Evolutionary conservation across 371 early-diverging fungal genomes (phyloP).

Genomic region (Spraguea lophii): DNA sequence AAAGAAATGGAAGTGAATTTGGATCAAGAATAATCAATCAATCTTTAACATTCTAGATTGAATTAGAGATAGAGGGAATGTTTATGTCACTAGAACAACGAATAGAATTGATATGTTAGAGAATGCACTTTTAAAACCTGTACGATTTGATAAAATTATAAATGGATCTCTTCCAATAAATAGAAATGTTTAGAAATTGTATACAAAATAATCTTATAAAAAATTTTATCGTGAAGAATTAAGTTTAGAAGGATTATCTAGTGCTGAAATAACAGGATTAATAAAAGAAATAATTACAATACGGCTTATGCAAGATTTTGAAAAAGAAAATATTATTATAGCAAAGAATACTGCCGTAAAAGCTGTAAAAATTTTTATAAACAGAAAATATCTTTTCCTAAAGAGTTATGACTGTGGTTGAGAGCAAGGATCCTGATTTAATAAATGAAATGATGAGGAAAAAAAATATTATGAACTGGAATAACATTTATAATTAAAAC

Average conservation of each 20-base stretch:
- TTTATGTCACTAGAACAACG: conserved; percentile 73
- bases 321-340: too few species aligned
- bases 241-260: conserved; percentile 35
- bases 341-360: too few species aligned
- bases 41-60: conserved; percentile 90
- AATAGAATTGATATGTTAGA: conserved; percentile 85
- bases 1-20: conserved; percentile 43
- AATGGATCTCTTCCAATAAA: conserved; percentile 62
- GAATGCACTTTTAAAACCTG: conserved; percentile 88
- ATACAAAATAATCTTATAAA: conserved; percentile 25
- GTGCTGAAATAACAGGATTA: conserved; percentile 43
- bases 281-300: conserved; percentile 35
- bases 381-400: too few species aligned
- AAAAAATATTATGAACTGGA: too few species aligned
- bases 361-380: too few species aligned
- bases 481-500: too few species aligned
- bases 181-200: conserved; percentile 42
- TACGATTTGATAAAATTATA: conserved; percentile 80
- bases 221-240: conserved; percentile 18
- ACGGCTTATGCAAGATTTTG: conserved; percentile 31
- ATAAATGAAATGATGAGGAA: too few species aligned
- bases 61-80: conserved; percentile 55
- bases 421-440: too few species aligned
- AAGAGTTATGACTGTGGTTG: too few species aligned
- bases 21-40: conserved; percentile 87